Base-by-base conservation (phyloP, 1,284 basidiomycete species). In the Mycena sp. region DNA sequence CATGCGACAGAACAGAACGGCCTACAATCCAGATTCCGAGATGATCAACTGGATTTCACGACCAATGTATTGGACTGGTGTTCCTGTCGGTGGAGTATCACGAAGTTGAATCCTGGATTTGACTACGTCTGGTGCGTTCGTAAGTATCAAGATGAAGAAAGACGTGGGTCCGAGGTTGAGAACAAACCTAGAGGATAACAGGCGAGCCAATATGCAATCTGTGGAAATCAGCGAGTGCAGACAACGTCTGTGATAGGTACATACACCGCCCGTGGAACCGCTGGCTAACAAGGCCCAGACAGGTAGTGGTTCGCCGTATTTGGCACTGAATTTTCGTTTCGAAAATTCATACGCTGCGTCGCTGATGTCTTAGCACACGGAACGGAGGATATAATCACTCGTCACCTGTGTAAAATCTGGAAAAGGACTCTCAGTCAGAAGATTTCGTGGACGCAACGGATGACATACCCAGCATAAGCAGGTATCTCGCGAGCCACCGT, bases 401-500 rank as follows among this genome's bases (percentile, higher is more conserved):
- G 28, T 41, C 68, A 89, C 92, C 94, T 59, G 88, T 83, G 71
- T 94, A 94, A 69, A 92, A 92, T 50, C 90, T 91, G 61, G 35
- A 55, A 32, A n/a, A 53, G 32, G 30, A 21, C 32, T 11, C 14
- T 26, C 4, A 9, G 16, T 6, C 23, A n/a, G 1, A 37, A 10
- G 23, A 25, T 44, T 30, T 12, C 9, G 26, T 58, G 10, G 3
- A 29, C 38, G 14, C 48, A 29, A 50, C 49, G 23, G 49, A 46
- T 43, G 26, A 77, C 82, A 49, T 78, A 94, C 87, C 93, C 95
- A 41, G 96, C 95, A 73, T 98, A 98, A 7, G 95, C 96, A 4
- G 96, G 96, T 45, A 98, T 95, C 77, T 99, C 97, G 70, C 96
- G 84, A 0, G 89, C 86, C 28, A 98, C 88, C 0, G 97, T 99